Conservation (phyloP, 176 grass and related monocot species). For the Aegilops tauschii region DNA sequence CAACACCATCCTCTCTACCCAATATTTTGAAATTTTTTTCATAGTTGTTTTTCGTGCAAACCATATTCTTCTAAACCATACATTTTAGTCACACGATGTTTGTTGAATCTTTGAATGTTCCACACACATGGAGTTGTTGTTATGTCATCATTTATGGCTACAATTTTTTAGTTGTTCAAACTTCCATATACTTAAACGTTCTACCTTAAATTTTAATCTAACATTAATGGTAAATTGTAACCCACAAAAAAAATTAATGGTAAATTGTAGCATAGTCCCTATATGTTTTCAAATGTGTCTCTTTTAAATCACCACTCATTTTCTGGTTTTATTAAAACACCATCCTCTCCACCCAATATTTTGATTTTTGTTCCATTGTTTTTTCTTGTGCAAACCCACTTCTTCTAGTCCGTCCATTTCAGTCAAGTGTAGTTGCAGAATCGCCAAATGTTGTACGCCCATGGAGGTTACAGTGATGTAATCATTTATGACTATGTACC, state of each 20-base stretch:
- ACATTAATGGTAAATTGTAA: background rate
- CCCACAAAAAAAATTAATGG: no score
- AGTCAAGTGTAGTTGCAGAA: no score
- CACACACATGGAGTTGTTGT: background rate
- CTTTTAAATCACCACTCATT: background rate
- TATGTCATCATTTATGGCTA: background rate
- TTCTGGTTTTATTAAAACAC: background rate
- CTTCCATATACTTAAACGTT: background rate
- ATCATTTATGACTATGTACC: background rate
- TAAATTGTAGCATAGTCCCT: no score
- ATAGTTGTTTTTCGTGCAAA: no score
- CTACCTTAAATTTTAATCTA: background rate
- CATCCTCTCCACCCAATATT: background rate
- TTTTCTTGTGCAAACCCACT: background rate
- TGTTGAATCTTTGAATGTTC: background rate
- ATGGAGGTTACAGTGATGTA: no score
- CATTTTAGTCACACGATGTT: no score
- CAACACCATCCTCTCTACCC: no score
- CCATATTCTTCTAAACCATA: no score
- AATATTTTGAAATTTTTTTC: no score
- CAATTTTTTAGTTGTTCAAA: background rate
- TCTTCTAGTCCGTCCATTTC: no score
- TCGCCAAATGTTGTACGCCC: no score
- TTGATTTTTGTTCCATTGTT: background rate
- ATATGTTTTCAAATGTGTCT: background rate